Base-by-base conservation (phyloP, 176 grass and related monocot species). In the Pharus latifolius region DNA sequence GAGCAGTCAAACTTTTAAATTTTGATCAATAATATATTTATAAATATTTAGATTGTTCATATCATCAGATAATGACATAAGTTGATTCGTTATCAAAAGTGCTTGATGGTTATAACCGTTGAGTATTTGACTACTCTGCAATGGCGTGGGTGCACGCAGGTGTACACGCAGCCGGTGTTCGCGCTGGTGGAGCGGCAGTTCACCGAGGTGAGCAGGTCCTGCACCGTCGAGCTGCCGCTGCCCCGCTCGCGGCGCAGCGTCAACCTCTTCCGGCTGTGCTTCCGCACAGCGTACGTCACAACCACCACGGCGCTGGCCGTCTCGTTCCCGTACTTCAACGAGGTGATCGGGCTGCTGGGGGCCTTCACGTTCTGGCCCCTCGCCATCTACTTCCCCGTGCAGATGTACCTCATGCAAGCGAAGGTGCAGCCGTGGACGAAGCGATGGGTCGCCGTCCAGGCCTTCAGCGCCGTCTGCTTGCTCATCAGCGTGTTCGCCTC, bases 291-390 rank as follows among this genome's bases (percentile, higher is more conserved):
- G 17, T 85, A 84, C 65, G 94, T 91, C 32, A 82, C 60, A 17
- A 69, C 73, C 4, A 80, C 82, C 8, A 98, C 95, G 6, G 75
- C 81, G 48, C 49, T 93, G 25, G 84, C 95, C 15, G 81, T 94
- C 72, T 78, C 63, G 59, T 98, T 91, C 55, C 95, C 87, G 0
- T 98, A 76, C 84, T 94, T 91, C 90, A 91, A 94, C 78, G 40
- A 89, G 75, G 61, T 94, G 46, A 26, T 98, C 15, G 95, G 84
- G 7, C 70, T 91, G 52, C 79, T 88, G 45, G 90, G 87, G 7
- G 71, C 90, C 12, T 77, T 98, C 58, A 49, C 64, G 10, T 98
- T 98, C 79, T 91, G 84, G 84, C 87, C 90, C 10, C 26, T 93
- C 58, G 73, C 67, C 51, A 56, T 98, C 76, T 77, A 93, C 60